Evolutionary conservation across 2,329 filamentous ascomycete species (phyloP), one percentile per base, ranked within the genome.

Genomic region (Zarea fungicola): DNA sequence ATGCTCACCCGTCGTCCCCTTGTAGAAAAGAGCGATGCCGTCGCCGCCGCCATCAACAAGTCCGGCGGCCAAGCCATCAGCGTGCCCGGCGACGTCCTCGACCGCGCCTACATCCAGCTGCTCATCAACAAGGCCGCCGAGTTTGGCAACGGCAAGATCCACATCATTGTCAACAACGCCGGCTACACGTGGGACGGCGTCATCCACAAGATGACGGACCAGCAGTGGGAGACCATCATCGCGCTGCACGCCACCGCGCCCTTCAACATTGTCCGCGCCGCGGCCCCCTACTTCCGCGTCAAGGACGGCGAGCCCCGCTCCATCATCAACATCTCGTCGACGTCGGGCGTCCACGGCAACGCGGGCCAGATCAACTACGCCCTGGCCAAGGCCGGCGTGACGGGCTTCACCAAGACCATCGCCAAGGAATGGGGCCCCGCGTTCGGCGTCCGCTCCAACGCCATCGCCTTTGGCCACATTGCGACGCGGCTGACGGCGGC

Each of bases 151-250:
- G 89, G 89, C 61, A 95, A 95, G 74, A 90, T 96, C 54, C 86
- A 95, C 66, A 86, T 93, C 63, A 85, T 95, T 49, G 87, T 95
- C 52, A 95, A 95, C 69, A 95, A 95, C 65, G 90, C 89, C 1
- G 89, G 89, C 35, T 95, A 89, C 69, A 95, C 90, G 1, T 95
- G 89, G 88, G 90, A 96, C 65, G 90, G 85, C 6, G 89, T 95
- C 32, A 89, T 95, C 56, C 88, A 95, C 75, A 95, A 93, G 76
- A 92, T 89, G 75, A 87, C 84, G 14, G 88, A 95, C 73, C 88
- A 88, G 72, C 89, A 95, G 75, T 95, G 88, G 88, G 85, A 93
- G 54, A 90, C 85, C 43, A 95, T 96, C 65, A 71, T 95, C 25
- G 81, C 84, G 19, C 76, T 95, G 41, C 90, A 95, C 75, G 84